Conservation (phyloP, 345 rosid species). For the Alliaria petiolata region DNA sequence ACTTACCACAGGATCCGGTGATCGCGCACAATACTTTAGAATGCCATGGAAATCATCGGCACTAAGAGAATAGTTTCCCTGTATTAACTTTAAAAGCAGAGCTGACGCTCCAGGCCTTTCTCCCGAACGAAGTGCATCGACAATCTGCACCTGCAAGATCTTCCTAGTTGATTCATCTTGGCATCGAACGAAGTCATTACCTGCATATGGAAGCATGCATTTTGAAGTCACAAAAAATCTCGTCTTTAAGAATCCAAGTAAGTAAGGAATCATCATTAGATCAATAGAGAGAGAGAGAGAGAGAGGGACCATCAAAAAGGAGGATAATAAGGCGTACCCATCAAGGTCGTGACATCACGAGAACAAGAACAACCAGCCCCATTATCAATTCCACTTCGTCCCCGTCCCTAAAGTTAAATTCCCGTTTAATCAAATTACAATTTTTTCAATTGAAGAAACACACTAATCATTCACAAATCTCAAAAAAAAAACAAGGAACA, state of each 20-base stretch:
- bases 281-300: neutral
- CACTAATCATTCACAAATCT: too few relatives aligned
- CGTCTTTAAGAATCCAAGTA: neutral
- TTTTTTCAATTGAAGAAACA: neutral
- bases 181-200: constrained; percentile 23
- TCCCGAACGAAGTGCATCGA: constrained; percentile 59
- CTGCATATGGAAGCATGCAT: constrained; percentile 24
- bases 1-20: constrained; percentile 78
- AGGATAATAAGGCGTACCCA: constrained; percentile 42
- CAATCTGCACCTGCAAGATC: constrained; percentile 45
- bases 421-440: neutral
- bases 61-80: constrained; percentile 28
- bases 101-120: constrained; percentile 61
- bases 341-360: constrained; percentile 36
- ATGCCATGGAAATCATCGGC: constrained; percentile 50
- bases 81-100: constrained; percentile 47
- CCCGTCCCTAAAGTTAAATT: constrained; percentile 30
- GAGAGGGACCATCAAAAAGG: too few relatives aligned
- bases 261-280: neutral
- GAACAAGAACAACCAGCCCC: constrained; percentile 30
- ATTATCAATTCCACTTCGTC: constrained; percentile 27
- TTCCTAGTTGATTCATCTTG: constrained; percentile 29
- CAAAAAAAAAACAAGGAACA: neutral
- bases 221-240: neutral
- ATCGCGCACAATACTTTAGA: constrained; percentile 58